Evolutionary conservation across 768 basidiomycete genomes (phyloP), one percentile per base, ranked within the genome.

Genomic region (Cantharellus anzutake): DNA sequence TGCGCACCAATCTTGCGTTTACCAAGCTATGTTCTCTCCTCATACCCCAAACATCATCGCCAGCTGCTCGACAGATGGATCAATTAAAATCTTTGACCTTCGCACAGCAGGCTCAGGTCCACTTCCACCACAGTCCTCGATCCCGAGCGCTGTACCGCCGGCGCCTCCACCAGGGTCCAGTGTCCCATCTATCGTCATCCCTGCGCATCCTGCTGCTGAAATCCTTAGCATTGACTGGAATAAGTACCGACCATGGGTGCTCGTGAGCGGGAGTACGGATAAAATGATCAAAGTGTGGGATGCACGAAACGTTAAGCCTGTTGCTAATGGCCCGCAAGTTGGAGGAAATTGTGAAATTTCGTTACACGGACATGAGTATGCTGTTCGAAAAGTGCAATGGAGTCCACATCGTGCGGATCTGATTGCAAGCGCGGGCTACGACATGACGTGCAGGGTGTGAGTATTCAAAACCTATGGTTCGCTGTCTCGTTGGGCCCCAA

Each of bases 381-480:
- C 91, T 2, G 80, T 93, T 51, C 75, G 91, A 48, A 86, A 86
- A 68, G 79, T 94, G 2, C 85, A 88, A 63, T 94, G 91, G 90
- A 83, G 83, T 67, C 86, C 86, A 42, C 86, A 89, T 72, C 73
- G 76, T 37, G 72, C 63, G 34, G 67, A 68, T 58, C 35, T 69
- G 3, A 58, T 75, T 34, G 72, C 73, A 4, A 79, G 77, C 41
- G 77, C 79, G 42, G 83, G 85, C 66, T 93, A 97, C 71, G 94
- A 98, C 68, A 98, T 97, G 94, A 91, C 91, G 1, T 90, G 85
- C 70, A 76, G 89, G 69, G 76, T 93, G 85, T 96, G 74, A 68
- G 83, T 77, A 59, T 52, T n/a, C 52, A 16, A 41, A 38, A 29
- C 16, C 20, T 4, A 44, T 60, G 51, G 58, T 2, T 20, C 37